These are phyloP conservation scores for cucumber (Cucumis sativus) DNA, from an alignment of 306 rosid genomes.

Conservation along the genomic window DNA sequence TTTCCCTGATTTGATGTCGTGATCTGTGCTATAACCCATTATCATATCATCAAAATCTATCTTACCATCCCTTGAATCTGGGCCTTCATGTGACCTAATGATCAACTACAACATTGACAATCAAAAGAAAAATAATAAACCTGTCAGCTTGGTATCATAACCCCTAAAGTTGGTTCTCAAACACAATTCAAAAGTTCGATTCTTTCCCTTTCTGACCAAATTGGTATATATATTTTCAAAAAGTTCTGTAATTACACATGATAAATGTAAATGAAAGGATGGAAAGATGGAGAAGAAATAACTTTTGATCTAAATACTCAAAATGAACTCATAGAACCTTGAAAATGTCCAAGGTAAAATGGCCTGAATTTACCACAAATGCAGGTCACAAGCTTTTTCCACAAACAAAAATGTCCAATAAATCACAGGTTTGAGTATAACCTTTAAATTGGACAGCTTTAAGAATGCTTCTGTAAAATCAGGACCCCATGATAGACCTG, in stretches of 20 bases:
- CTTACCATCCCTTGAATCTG: conserved; percentile 61
- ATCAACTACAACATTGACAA: conserved; percentile 45
- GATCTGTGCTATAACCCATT: conserved; percentile 72
- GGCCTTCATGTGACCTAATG: conserved; percentile 92
- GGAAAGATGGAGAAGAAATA: neutral
- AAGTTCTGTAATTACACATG: neutral
- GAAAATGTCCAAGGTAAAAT: neutral
- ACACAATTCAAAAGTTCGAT: neutral
- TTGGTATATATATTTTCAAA: neutral
- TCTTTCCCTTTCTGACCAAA: neutral
- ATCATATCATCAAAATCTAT: conserved; percentile 67
- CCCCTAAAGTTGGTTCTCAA: neutral
- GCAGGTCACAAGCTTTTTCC: neutral
- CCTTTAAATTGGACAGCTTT: conserved; percentile 66
- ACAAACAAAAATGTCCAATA: neutral
- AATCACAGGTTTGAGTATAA: conserved; percentile 14
- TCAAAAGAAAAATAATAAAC: conserved; percentile 6
- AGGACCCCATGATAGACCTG: conserved; percentile 85
- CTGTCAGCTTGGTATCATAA: conserved; percentile 6
- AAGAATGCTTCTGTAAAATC: conserved; percentile 76
- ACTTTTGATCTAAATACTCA: neutral
- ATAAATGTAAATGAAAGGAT: neutral
- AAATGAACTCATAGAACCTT: neutral
- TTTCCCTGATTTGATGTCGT: conserved; percentile 65
- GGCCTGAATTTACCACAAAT: neutral